These are phyloP conservation scores for Oryza meyeriana DNA, from an alignment of 176 grass and related monocot genomes.

Conservation along the genomic window DNA sequence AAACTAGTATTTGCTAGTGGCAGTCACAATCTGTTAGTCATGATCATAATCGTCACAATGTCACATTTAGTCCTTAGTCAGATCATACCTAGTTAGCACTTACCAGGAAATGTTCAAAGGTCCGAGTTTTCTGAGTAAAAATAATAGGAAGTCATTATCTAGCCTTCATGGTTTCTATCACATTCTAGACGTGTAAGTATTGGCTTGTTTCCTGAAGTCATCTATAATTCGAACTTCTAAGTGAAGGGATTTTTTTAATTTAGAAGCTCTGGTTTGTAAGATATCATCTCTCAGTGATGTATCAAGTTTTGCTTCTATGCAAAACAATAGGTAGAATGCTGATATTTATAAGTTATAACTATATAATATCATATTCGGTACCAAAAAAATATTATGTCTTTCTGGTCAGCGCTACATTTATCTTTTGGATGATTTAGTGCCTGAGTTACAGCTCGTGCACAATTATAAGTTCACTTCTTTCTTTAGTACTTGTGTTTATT, in stretches of 20 bases:
- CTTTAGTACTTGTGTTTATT: background rate
- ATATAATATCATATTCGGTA: too few species aligned
- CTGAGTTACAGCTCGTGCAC: background rate
- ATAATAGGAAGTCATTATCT: conserved; percentile 24
- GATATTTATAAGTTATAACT: background rate
- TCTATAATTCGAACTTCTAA: conserved; percentile 39
- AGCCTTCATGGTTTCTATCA: conserved; percentile 19
- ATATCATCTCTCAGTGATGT: conserved; percentile 24
- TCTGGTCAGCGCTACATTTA: background rate
- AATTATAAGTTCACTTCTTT: background rate
- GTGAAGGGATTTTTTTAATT: conserved; percentile 39
- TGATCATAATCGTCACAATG: conserved; percentile 6
- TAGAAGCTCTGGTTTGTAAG: background rate
- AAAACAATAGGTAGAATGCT: conserved; percentile 1
- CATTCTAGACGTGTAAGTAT: conserved; percentile 38
- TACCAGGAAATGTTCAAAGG: background rate
- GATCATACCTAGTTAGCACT: background rate
- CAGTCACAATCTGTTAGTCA: background rate
- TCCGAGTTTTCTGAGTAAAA: conserved; percentile 2
- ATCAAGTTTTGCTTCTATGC: conserved; percentile 14
- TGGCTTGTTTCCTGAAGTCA: conserved; percentile 38
- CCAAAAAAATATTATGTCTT: background rate
- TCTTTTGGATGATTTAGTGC: background rate
- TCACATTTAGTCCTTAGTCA: background rate
- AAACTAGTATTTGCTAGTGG: background rate